Percentiles rank a stretch among this genome's conserved stretches.
These are phyloP conservation scores for Coccinonectria pachysandricola DNA, from an alignment of 2,329 filamentous ascomycete species.

Conservation along the genomic window DNA sequence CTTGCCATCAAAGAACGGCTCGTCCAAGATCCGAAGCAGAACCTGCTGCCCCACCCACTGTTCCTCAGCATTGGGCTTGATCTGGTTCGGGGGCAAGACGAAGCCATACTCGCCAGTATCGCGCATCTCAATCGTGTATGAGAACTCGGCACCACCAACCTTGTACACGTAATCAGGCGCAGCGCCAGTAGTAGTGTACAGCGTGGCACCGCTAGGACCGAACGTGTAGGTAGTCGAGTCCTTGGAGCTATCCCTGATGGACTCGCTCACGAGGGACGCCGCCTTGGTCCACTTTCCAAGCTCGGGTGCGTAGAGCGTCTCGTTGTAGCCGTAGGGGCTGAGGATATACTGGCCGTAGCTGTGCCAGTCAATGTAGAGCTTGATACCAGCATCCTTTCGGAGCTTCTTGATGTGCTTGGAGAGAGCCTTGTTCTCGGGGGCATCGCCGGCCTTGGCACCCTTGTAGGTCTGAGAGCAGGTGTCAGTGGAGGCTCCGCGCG, in stretches of 20 bases:
- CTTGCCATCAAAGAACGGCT: conserved; percentile 25
- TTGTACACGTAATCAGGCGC: conserved; percentile 20
- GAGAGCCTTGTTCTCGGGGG: conserved; percentile 37
- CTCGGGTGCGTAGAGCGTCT: conserved; percentile 27
- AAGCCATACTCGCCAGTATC: conserved; percentile 26
- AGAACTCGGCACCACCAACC: conserved; percentile 21
- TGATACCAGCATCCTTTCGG: conserved; percentile 26
- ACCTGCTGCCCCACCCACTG: conserved; percentile 28
- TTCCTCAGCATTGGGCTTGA: conserved; percentile 26
- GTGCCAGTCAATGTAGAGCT: conserved; percentile 39
- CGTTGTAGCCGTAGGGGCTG: conserved; percentile 35
- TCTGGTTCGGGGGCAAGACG: conserved; percentile 27
- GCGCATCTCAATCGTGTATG: conserved; percentile 29
- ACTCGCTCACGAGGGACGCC: conserved; percentile 16
- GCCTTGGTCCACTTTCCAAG: conserved; percentile 30
- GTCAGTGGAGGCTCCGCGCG: conserved; percentile 35
- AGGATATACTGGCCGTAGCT: conserved; percentile 35
- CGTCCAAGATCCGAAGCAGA: conserved; percentile 21
- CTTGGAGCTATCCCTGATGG: conserved; percentile 24
- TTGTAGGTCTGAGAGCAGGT: conserved; percentile 37
- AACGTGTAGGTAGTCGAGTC: conserved; percentile 23
- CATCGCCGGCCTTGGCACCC: conserved; percentile 29
- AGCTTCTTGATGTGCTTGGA: conserved; percentile 21
- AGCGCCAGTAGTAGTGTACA: conserved; percentile 26
- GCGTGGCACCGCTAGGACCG: conserved; percentile 26